A percentile compares a stretch with the other conserved stretches of the same genome.
phyloP scores from a whole-genome alignment of 2,329 filamentous ascomycete species.

The Fusarium secorum region DNA sequence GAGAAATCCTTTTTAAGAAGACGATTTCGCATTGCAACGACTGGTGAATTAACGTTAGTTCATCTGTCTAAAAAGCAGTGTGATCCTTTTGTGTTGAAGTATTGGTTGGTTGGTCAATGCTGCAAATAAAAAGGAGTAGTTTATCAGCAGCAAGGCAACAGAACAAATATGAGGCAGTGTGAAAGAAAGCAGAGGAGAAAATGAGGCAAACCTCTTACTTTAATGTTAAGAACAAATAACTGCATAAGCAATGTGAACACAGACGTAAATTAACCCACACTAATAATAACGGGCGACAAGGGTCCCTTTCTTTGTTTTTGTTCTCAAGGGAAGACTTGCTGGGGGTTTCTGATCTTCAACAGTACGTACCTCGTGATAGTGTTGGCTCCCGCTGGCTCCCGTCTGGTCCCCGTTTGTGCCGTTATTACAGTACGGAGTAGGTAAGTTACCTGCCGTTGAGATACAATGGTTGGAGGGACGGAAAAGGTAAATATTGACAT shows the following conservation, averaged over 20 bases:
- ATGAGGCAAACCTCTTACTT: not conserved
- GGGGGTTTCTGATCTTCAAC: constrained; percentile 14
- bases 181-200: not conserved
- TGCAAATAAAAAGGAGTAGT: constrained; percentile 1
- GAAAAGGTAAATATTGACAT: constrained; percentile 5
- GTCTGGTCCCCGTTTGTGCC: constrained; percentile 15
- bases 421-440: constrained; percentile 13
- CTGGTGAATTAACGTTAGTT: not conserved
- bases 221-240: not conserved
- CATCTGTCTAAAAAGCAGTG: not conserved
- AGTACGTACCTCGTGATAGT: constrained; percentile 5
- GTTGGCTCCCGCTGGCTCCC: constrained; percentile 29
- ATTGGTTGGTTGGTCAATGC: constrained; percentile 24
- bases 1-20: constrained; percentile 47
- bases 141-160: not conserved
- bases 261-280: not conserved
- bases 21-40: constrained; percentile 45
- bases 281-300: not conserved
- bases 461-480: constrained; percentile 3
- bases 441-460: constrained; percentile 8
- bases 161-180: not conserved
- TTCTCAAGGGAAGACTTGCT: constrained; percentile 13
- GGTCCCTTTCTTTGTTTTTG: constrained; percentile 7
- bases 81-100: not conserved
- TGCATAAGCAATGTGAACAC: constrained; percentile 16